Evolutionary conservation across 306 rosid genomes (phyloP).

Genomic region (Prinsepia uniflora): DNA sequence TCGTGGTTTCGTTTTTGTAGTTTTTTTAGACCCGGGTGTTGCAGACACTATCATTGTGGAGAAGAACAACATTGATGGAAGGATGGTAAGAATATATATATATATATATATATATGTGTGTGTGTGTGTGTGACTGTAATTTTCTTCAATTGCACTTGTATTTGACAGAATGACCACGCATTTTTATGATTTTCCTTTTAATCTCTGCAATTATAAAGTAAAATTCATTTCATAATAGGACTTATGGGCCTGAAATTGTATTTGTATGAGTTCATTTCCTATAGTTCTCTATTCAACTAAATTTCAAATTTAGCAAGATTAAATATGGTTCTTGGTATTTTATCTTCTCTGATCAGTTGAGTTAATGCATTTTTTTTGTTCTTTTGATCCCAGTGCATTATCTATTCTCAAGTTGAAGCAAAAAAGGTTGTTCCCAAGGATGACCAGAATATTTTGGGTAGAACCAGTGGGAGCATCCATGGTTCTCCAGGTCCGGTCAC

Average conservation of each 20-base stretch:
- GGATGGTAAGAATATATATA: slow-evolving; percentile 58
- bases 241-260: slow-evolving; percentile 24
- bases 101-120: no score
- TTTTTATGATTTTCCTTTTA: slow-evolving; percentile 24
- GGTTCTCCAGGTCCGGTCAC: slow-evolving; percentile 91
- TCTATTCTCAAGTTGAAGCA: slow-evolving; percentile 77
- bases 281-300: slow-evolving; percentile 15
- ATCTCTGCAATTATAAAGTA: slow-evolving; percentile 7
- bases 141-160: slow-evolving; percentile 17
- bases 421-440: slow-evolving; percentile 98
- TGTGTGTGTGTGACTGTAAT: neutral
- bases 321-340: slow-evolving; percentile 8
- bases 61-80: slow-evolving; percentile 88
- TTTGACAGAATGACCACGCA: slow-evolving; percentile 20
- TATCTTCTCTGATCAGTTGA: slow-evolving; percentile 2
- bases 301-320: slow-evolving; percentile 24
- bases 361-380: slow-evolving; percentile 15
- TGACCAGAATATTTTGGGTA: slow-evolving; percentile 76
- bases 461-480: slow-evolving; percentile 73
- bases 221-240: slow-evolving; percentile 1
- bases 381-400: slow-evolving; percentile 14
- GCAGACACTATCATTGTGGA: slow-evolving; percentile 77
- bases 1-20: slow-evolving; percentile 90
- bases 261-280: slow-evolving; percentile 19
- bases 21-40: slow-evolving; percentile 74